Base-by-base conservation (phyloP, 371 early-diverging fungal genomes). In the Neoconidiobolus thromboides region DNA sequence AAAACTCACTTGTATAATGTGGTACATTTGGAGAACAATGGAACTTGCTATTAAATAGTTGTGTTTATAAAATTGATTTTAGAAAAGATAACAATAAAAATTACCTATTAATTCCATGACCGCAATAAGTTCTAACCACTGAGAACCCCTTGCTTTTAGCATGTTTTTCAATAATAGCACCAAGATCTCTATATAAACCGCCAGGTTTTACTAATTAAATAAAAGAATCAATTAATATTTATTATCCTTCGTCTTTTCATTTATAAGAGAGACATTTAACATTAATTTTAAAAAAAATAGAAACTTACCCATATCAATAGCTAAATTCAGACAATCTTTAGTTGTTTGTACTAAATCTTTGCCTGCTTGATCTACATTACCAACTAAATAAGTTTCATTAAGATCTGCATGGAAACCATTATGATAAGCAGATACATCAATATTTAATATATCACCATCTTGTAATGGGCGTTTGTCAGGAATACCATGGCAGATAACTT, bases 401-500 rank as follows among this genome's bases (percentile, higher is more conserved):
- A 84, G 66, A 71, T 97, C 97, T 43, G 85, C 83, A 60, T 97
- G 96, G 76, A 85, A 93, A 1, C 92, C 96, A 58, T 85, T 75
- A 64, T 86, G 77, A 73, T 75, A 93, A 51, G 89, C 75, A n/a
- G 82, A 79, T 36, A 95, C 80, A 68, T 95, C 98, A 52, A 95
- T 67, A 70, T 97, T 95, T 62, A 91, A 60, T 55, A 94, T 85
- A 71, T 97, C 96, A 51, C 94, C 93, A 62, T 95, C 91, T 59
- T 76, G 70, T 43, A 97, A 69, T 60, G 73, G 76, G 60, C 92
- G 86, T 58, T 76, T 66, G 70, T 95, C 95, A 1, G 95, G 96
- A 60, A 95, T 89, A 54, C 95, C 92, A 65, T 87, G 89, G 43
- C 87, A 87, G 64, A 91, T 86, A 43, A 85, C 82, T 72, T 81